Conservation (phyloP, 768 basidiomycete species). For the Boletus rubescentipes region DNA sequence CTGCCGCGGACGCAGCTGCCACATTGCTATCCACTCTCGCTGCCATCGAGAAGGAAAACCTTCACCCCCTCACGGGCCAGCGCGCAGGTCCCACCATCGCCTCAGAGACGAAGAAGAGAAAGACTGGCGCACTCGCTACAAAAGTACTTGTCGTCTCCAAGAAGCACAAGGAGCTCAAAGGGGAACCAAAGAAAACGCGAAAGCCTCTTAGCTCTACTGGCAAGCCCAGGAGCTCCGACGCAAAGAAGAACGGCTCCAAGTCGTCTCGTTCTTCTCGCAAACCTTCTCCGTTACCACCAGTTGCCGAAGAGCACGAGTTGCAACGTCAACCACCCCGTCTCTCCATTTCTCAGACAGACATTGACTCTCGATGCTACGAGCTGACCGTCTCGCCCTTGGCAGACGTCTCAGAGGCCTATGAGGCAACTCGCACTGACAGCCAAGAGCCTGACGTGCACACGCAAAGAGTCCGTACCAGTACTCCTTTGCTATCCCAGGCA, state of each 20-base stretch:
- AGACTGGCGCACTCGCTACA: slow-evolving; percentile 55
- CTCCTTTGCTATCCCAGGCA: not conserved
- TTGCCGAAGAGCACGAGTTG: slow-evolving; percentile 50
- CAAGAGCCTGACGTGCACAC: slow-evolving; percentile 42
- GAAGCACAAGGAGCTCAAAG: slow-evolving; percentile 45
- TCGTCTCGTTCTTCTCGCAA: slow-evolving; percentile 39
- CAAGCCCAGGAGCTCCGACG: slow-evolving; percentile 31
- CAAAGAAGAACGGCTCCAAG: slow-evolving; percentile 41
- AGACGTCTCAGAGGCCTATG: slow-evolving; percentile 72
- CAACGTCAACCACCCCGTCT: slow-evolving; percentile 29
- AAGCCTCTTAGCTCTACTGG: slow-evolving; percentile 40
- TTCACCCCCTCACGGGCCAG: slow-evolving; percentile 71
- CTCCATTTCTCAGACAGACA: slow-evolving; percentile 47
- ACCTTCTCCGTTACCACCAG: slow-evolving; percentile 59
- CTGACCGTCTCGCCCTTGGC: slow-evolving; percentile 76
- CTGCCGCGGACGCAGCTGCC: slow-evolving; percentile 26
- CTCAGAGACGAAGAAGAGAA: slow-evolving; percentile 58
- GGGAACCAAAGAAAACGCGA: slow-evolving; percentile 56
- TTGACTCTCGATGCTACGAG: slow-evolving; percentile 78
- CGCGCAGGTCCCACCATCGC: slow-evolving; percentile 42
- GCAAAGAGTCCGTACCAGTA: slow-evolving; percentile 45
- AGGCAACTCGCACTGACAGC: slow-evolving; percentile 38
- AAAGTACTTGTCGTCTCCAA: slow-evolving; percentile 45
- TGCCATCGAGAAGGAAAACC: slow-evolving; percentile 72
- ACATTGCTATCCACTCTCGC: slow-evolving; percentile 37